Conservation (phyloP, 345 rosid species). For the Anastatica hierochuntica region DNA sequence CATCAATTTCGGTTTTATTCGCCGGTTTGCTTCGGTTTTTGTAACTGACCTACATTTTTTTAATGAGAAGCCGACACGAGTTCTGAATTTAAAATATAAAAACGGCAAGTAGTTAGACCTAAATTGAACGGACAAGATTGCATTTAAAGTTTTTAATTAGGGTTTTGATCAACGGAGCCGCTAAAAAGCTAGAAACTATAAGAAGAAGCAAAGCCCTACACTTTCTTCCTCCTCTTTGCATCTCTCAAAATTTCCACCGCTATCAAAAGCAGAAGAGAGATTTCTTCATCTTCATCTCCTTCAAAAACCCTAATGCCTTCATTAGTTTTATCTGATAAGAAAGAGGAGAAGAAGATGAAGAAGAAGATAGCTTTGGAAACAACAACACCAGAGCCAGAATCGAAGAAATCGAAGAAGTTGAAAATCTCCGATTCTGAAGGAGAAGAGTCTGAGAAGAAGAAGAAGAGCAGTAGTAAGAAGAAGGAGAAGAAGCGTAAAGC, state of each 20-base stretch:
- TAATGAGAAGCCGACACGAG: slow-evolving; percentile 12
- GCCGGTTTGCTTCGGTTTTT: too few species aligned
- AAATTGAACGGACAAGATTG: slow-evolving; percentile 18
- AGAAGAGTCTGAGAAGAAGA: slow-evolving; percentile 29
- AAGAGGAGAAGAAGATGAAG: slow-evolving; percentile 62
- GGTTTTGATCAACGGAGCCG: slow-evolving; percentile 1
- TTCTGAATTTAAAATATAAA: background rate
- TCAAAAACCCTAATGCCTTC: slow-evolving; percentile 53
- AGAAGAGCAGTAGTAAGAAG: too few species aligned
- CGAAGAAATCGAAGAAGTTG: slow-evolving; percentile 36
- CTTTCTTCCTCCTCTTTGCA: background rate
- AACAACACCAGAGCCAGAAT: slow-evolving; percentile 24
- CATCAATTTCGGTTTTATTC: too few species aligned
- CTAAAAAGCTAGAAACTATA: slow-evolving; percentile 3
- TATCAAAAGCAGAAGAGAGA: slow-evolving; percentile 12
- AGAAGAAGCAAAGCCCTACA: background rate
- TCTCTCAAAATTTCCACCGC: slow-evolving; percentile 3
- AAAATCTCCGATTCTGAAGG: slow-evolving; percentile 24
- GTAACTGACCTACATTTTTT: too few species aligned
- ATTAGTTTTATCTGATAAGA: slow-evolving; percentile 25
- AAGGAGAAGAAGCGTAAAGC: slow-evolving; percentile 66
- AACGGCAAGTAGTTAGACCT: background rate
- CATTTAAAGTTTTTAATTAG: background rate
- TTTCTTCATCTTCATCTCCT: background rate
- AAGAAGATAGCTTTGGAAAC: slow-evolving; percentile 38